Evolutionary conservation across 768 basidiomycete genomes (phyloP).

Genomic region (Lactarius psammicola): DNA sequence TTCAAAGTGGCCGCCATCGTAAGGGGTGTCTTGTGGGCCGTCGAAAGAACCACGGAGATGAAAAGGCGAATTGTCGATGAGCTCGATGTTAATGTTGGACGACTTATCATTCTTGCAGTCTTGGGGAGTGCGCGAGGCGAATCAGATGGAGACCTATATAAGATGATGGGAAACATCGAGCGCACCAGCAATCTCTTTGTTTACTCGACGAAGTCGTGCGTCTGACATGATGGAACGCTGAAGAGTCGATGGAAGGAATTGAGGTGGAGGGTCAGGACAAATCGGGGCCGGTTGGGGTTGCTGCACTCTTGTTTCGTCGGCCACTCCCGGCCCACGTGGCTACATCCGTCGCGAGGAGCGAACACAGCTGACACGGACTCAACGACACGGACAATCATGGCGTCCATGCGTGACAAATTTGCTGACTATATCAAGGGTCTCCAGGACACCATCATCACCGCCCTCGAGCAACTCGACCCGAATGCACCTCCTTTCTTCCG

Average conservation of each 20-base stretch:
- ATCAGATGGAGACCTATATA: not conserved
- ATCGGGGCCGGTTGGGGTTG: not conserved
- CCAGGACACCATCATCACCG: constrained; percentile 74
- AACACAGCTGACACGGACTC: too few relatives aligned
- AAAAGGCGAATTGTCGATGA: constrained; percentile 86
- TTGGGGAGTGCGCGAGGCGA: too few relatives aligned
- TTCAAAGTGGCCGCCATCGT: constrained; percentile 87
- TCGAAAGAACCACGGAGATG: constrained; percentile 90
- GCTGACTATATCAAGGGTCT: constrained; percentile 72
- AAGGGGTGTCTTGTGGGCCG: constrained; percentile 91
- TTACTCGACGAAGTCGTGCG: constrained; percentile 84
- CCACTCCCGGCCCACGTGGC: constrained; percentile 7
- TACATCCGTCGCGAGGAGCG: not conserved
- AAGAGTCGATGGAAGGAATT: not conserved
- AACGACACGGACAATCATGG: not conserved
- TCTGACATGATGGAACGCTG: constrained; percentile 40
- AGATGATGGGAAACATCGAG: not conserved
- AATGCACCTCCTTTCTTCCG: constrained; percentile 69
- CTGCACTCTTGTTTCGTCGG: not conserved
- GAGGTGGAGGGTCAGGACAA: constrained; percentile 19
- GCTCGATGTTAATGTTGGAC: constrained; percentile 81
- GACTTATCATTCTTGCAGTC: constrained; percentile 96
- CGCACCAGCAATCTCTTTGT: constrained; percentile 89
- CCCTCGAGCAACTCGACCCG: constrained; percentile 79
- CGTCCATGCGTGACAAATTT: constrained; percentile 71